A percentile compares a stretch with the other conserved stretches of the same genome.
Conservation (phyloP, 345 rosid genomes). For the Brassica carinata region DNA sequence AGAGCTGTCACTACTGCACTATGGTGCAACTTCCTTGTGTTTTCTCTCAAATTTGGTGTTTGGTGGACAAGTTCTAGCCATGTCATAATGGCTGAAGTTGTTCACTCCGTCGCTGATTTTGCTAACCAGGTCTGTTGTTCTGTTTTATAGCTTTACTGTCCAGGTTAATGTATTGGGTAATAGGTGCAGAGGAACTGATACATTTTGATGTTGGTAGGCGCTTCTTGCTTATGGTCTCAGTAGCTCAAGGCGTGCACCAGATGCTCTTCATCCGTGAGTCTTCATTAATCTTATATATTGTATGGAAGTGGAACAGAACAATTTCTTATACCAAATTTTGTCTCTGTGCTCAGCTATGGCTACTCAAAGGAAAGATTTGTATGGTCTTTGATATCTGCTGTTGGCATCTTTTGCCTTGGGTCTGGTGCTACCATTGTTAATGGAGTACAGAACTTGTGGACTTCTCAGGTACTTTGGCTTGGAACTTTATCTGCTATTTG, state of each 20-base stretch:
- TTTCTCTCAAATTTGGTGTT: conserved; percentile 93
- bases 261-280: conserved; percentile 96
- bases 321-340: conserved; percentile 26
- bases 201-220: conserved; percentile 59
- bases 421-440: conserved; percentile 95
- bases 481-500: conserved; percentile 1
- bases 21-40: conserved; percentile 96
- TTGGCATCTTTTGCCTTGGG: conserved; percentile 98
- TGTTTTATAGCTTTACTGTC: not conserved
- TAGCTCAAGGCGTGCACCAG: conserved; percentile 99
- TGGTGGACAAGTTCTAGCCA: conserved; percentile 92
- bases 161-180: conserved; percentile 22
- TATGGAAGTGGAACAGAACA: not conserved
- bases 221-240: conserved; percentile 96
- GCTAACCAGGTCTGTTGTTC: conserved; percentile 81
- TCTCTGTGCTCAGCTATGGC: conserved; percentile 68
- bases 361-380: conserved; percentile 98
- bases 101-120: conserved; percentile 93
- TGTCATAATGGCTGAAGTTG: conserved; percentile 94
- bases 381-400: conserved; percentile 99
- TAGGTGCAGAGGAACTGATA: conserved; percentile 47
- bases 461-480: conserved; percentile 55
- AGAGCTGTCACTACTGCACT: conserved; percentile 96
- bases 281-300: not conserved
- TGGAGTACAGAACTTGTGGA: conserved; percentile 94